These are phyloP conservation scores for Blastobotrys peoriensis DNA, from an alignment of 805 yeast genomes.

Conservation along the genomic window DNA sequence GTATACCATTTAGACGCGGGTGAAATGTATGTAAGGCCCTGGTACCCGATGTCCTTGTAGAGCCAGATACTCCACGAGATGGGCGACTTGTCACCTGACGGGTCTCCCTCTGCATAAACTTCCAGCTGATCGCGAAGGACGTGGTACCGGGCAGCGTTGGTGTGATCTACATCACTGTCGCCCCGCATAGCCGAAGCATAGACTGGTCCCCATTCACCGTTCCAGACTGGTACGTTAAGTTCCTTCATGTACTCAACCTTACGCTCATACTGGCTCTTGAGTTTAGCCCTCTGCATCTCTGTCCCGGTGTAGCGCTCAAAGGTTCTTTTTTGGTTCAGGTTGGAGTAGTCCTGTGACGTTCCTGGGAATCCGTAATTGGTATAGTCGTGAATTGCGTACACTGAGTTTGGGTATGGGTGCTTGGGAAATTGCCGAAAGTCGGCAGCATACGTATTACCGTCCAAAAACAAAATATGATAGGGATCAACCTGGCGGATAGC, in stretches of 20 bases:
- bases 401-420: constrained; percentile 36
- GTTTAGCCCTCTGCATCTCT: constrained; percentile 32
- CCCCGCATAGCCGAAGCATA: constrained; percentile 40
- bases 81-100: constrained; percentile 41
- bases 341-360: too few relatives aligned
- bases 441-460: constrained; percentile 47
- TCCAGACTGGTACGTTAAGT: constrained; percentile 45
- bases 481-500: constrained; percentile 41
- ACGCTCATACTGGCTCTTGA: constrained; percentile 37
- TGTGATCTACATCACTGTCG: constrained; percentile 34
- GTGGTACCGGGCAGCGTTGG: constrained; percentile 37
- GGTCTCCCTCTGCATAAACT: constrained; percentile 41
- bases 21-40: constrained; percentile 43
- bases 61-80: constrained; percentile 50
- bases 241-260: constrained; percentile 40
- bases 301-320: constrained; percentile 31
- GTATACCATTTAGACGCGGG: constrained; percentile 40
- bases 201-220: constrained; percentile 50
- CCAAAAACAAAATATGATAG: constrained; percentile 44
- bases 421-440: constrained; percentile 45
- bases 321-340: too few relatives aligned
- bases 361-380: constrained; percentile 41
- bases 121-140: constrained; percentile 42
- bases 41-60: constrained; percentile 48
- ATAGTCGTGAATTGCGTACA: constrained; percentile 49